Base-by-base conservation (phyloP, 176 grass and related monocot species). In the Guadua angustifolia region DNA sequence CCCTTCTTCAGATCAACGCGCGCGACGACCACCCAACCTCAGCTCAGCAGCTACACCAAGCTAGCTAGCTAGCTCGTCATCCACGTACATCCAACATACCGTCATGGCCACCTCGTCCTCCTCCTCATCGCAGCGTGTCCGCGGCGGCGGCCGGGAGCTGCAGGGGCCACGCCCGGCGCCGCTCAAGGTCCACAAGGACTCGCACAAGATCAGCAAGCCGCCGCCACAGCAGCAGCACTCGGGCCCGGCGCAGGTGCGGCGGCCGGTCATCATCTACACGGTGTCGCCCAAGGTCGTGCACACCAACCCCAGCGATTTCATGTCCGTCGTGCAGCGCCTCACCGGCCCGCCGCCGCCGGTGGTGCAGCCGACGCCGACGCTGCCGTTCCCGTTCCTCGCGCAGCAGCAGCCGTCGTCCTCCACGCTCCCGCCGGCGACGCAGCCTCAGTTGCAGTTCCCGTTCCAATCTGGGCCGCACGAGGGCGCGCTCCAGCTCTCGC, bases 311-410 rank as follows among this genome's bases (percentile, higher is more conserved):
- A 18, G 65, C 77, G 91, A 93, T n/a, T 93, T 93, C 87, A 90
- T 82, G 91, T 90, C 91, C 40, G 81, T 93, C 84, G 91, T 93
- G 57, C 91, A 93, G 73, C 91, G 91, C 29, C 88, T 93, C 66
- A 93, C 91, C 19, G 91, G 91, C 55, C 71, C 77, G n/a, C 52
- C 17, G 5, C 45, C 4, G 0, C 85, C 18, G 53, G 4, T 59
- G 4, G 21, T 9, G 21, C 56, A 58, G 56, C 21, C 56, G 56
- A 21, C 52, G 2, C 7, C 18, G 10, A 38, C 12, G 19, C 32
- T 53, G 11, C 62, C 78, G 21, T 55, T 71, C 79, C 7, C 80
- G 10, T 36, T 82, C 18, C 25, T 42, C 21, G 38, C 69, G 1
- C 19, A 29, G 63, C 19, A 29, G 63, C 69, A 15, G 65, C 10